Evolutionary conservation across 2,329 filamentous ascomycete species (phyloP).

Genomic region (Xylariaceae sp.): DNA sequence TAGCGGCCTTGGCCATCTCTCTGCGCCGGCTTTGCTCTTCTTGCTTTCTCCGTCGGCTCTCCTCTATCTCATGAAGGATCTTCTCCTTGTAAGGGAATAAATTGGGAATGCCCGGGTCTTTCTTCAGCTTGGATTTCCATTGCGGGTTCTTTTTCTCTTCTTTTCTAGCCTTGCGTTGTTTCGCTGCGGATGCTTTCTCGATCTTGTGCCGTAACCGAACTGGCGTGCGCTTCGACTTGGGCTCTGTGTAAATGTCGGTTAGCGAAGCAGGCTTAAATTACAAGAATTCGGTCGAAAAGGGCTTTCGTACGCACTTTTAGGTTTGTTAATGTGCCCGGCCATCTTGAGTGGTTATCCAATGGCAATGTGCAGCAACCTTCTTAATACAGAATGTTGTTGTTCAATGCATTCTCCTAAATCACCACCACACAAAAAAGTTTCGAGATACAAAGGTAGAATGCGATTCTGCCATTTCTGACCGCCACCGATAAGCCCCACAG

Average conservation of each 20-base stretch:
- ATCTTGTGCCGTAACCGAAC: conserved; percentile 95
- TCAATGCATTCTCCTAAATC: conserved; percentile 8
- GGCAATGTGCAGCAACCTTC: too few species aligned
- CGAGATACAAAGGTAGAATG: conserved; percentile 26
- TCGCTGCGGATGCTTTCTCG: conserved; percentile 86
- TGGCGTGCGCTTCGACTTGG: conserved; percentile 89
- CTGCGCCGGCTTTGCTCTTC: conserved; percentile 76
- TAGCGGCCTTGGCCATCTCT: conserved; percentile 73
- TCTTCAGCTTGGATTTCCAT: conserved; percentile 95
- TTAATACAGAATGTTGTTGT: conserved; percentile 1
- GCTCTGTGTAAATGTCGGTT: conserved; percentile 62
- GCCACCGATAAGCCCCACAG: conserved; percentile 32
- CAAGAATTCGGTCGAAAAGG: not conserved
- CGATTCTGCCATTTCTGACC: conserved; percentile 36
- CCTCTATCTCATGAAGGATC: conserved; percentile 92
- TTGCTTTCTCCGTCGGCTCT: conserved; percentile 78
- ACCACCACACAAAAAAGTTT: conserved; percentile 34
- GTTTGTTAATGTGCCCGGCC: conserved; percentile 41
- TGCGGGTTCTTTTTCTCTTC: conserved; percentile 93
- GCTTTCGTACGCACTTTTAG: conserved; percentile 37
- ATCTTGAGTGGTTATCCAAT: conserved; percentile 32
- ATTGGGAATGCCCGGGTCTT: conserved; percentile 97
- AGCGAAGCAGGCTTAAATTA: not conserved
- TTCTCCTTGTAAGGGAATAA: conserved; percentile 98
- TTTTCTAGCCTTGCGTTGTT: conserved; percentile 90